A percentile compares a stretch with the other conserved stretches of the same genome.
phyloP scores from a whole-genome alignment of 1,139 yeast species.

The Arxiozyma telluris region DNA sequence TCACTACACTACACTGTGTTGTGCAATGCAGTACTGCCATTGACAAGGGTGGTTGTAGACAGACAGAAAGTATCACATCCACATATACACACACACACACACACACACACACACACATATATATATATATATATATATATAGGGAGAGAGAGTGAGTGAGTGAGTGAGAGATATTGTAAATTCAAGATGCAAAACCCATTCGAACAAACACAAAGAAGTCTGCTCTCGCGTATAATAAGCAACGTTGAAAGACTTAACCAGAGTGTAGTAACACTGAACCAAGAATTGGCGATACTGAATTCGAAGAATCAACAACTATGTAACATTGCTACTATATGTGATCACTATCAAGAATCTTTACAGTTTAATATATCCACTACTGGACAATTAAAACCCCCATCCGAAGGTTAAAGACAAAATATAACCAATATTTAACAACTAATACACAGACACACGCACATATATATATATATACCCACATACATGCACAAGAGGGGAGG shows the following conservation, averaged over 20 bases:
- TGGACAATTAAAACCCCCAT: slow-evolving; percentile 53
- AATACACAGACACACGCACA: neutral
- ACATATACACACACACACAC: neutral
- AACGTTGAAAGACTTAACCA: slow-evolving; percentile 72
- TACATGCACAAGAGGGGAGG: no score
- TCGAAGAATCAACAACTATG: slow-evolving; percentile 65
- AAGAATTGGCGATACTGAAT: slow-evolving; percentile 33
- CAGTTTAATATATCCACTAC: slow-evolving; percentile 68
- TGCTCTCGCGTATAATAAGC: slow-evolving; percentile 65
- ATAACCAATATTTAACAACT: neutral
- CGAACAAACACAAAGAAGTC: slow-evolving; percentile 73
- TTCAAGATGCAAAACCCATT: slow-evolving; percentile 75
- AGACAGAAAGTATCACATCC: no score
- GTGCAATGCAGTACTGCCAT: no score
- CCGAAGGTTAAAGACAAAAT: slow-evolving; percentile 13
- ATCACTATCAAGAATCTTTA: slow-evolving; percentile 61
- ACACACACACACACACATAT: neutral
- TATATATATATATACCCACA: neutral
- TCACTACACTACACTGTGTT: no score
- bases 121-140: no score
- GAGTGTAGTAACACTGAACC: slow-evolving; percentile 56
- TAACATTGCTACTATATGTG: slow-evolving; percentile 74
- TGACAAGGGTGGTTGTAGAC: no score
- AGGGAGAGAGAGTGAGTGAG: no score
- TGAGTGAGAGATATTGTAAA: no score